Evolutionary conservation across 2,329 filamentous ascomycete genomes (phyloP).

Genomic region (Pseudogymnoascus sp.): DNA sequence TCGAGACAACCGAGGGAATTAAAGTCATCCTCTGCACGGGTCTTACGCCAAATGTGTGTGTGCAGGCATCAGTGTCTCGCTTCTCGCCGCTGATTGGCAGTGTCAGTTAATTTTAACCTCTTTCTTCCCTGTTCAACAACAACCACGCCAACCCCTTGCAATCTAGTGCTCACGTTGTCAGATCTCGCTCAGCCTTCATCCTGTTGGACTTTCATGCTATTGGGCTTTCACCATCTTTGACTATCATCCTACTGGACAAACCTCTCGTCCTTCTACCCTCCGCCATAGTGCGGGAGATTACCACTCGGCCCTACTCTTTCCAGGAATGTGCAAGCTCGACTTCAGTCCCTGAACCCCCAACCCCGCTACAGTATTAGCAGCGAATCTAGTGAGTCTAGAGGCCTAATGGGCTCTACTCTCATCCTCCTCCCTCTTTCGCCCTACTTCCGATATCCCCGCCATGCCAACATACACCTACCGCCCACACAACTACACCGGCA

Average conservation of each 20-base stretch:
- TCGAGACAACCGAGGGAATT: neutral
- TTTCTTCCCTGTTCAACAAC: neutral
- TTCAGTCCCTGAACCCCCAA: too few relatives aligned
- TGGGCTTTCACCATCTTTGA: neutral
- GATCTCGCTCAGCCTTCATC: neutral
- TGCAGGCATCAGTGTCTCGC: neutral
- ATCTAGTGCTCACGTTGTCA: neutral
- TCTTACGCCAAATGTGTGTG: neutral
- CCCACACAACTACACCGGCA: neutral
- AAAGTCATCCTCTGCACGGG: neutral
- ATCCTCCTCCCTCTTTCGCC: neutral
- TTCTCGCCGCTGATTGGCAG: neutral
- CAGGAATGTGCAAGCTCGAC: neutral
- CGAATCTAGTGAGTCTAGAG: neutral
- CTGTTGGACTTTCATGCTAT: neutral
- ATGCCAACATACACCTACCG: neutral
- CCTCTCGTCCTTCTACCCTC: neutral
- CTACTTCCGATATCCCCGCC: neutral
- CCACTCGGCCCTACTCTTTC: neutral
- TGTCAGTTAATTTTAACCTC: neutral
- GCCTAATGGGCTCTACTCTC: neutral
- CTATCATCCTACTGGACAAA: neutral
- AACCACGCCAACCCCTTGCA: neutral
- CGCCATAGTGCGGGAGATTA: neutral
- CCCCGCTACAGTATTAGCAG: neutral